phyloP scores from a whole-genome alignment of 805 yeast genomes.

The Pichia deserticola region DNA sequence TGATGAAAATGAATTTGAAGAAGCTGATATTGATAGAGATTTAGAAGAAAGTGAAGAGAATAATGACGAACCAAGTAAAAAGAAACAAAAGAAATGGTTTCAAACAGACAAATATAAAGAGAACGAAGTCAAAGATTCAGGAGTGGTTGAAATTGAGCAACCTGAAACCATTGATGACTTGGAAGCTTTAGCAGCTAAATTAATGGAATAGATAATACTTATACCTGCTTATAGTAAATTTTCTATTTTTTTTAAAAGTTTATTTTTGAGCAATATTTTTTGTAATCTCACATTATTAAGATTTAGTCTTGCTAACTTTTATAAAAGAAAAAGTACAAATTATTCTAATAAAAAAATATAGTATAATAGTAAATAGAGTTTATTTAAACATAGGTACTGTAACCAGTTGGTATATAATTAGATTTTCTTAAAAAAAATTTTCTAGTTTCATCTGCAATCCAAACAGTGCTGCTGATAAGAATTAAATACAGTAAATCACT shows the following conservation, averaged over 20 bases:
- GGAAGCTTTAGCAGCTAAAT: conserved; percentile 71
- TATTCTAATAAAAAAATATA: too few relatives aligned
- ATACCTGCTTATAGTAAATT: too few relatives aligned
- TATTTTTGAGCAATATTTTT: too few relatives aligned
- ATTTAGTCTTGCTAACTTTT: too few relatives aligned
- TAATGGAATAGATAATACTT: conserved; percentile 14
- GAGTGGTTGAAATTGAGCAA: conserved; percentile 67
- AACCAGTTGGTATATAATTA: conserved; percentile 15
- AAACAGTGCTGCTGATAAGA: conserved; percentile 67
- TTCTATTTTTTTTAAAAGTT: too few relatives aligned
- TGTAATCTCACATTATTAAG: too few relatives aligned
- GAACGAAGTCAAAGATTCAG: conserved; percentile 19
- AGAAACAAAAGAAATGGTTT: conserved; percentile 44
- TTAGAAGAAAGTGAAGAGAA: conserved; percentile 2
- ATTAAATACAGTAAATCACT: conserved; percentile 61
- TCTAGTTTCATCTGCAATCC: conserved; percentile 76
- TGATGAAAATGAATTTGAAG: background rate
- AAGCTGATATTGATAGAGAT: conserved; percentile 9
- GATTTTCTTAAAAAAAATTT: conserved; percentile 37
- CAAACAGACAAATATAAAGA: conserved; percentile 27
- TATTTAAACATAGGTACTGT: conserved; percentile 22
- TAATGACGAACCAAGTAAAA: conserved; percentile 27
- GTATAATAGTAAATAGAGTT: too few relatives aligned
- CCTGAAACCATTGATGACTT: conserved; percentile 91
- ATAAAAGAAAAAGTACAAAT: too few relatives aligned